These are phyloP conservation scores for Arthroderma sp. DNA, from an alignment of 2,329 filamentous ascomycete genomes.

Conservation along the genomic window DNA sequence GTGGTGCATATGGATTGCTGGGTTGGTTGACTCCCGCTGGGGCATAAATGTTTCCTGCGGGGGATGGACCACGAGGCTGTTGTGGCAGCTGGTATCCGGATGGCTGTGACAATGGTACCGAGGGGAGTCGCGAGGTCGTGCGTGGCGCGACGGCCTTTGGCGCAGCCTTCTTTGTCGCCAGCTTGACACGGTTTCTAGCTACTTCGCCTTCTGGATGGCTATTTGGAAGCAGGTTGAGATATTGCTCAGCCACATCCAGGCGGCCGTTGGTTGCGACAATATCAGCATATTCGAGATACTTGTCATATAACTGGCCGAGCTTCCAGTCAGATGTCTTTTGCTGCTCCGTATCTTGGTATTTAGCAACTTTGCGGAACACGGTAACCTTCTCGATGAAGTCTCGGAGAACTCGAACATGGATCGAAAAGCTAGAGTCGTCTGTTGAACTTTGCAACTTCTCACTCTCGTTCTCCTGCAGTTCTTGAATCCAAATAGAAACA, in stretches of 20 bases:
- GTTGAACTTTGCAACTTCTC: conserved; percentile 55
- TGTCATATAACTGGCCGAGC: conserved; percentile 73
- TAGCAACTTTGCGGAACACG: conserved; percentile 85
- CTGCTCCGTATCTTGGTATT: conserved; percentile 71
- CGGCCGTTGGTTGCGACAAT: conserved; percentile 85
- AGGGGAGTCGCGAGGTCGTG: conserved; percentile 25
- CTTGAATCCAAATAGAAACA: conserved; percentile 81
- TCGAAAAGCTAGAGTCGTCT: conserved; percentile 72
- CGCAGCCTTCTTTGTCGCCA: conserved; percentile 58
- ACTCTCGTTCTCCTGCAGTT: conserved; percentile 73
- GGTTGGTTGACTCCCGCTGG: conserved; percentile 10
- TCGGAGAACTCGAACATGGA: conserved; percentile 78
- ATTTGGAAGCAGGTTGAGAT: conserved; percentile 71
- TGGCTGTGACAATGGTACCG: conserved; percentile 22
- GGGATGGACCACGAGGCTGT: conserved; percentile 18
- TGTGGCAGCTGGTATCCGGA: conserved; percentile 17
- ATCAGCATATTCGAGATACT: conserved; percentile 94
- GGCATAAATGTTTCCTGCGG: conserved; percentile 20
- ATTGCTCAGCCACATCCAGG: conserved; percentile 74
- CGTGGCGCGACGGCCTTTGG: conserved; percentile 29
- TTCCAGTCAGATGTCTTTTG: conserved; percentile 70
- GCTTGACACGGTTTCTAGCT: conserved; percentile 69
- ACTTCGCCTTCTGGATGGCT: conserved; percentile 79
- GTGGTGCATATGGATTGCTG: conserved; percentile 22
- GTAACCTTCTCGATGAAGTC: conserved; percentile 97